A percentile compares a stretch with the other conserved stretches of the same genome.
These are phyloP conservation scores for Mortierella sp. DNA, from an alignment of 371 early-diverging fungal genomes.

Conservation along the genomic window DNA sequence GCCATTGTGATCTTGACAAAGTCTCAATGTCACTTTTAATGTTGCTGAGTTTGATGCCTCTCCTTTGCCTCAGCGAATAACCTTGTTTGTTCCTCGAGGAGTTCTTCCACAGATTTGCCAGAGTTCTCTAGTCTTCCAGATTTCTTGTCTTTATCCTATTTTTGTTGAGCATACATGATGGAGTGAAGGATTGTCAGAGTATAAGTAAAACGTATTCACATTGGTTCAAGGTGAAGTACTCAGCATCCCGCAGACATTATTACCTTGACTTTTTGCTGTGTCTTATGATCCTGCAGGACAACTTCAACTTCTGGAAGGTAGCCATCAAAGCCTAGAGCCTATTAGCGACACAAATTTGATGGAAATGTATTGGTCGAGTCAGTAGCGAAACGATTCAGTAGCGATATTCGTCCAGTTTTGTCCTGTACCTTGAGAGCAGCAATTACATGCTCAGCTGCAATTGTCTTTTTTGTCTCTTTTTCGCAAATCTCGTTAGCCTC, in stretches of 20 bases:
- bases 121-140: constrained; percentile 89
- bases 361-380: not conserved
- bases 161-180: not conserved
- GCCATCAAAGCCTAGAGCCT: constrained; percentile 91
- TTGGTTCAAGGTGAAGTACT: not conserved
- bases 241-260: not conserved
- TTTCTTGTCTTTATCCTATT: constrained; percentile 90
- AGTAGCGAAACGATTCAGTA: not conserved
- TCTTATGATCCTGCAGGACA: constrained; percentile 91
- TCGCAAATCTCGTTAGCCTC: constrained; percentile 98
- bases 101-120: constrained; percentile 93
- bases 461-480: constrained; percentile 98
- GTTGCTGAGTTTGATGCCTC: constrained; percentile 47
- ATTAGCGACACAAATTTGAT: not conserved
- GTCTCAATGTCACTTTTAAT: constrained; percentile 6
- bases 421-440: constrained; percentile 83
- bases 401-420: not conserved
- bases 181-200: not conserved
- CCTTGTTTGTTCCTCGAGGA: constrained; percentile 89
- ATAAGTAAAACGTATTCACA: not conserved
- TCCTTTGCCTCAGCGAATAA: constrained; percentile 95
- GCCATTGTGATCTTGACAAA: not conserved
- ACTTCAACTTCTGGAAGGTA: constrained; percentile 92
- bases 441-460: constrained; percentile 97
- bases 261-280: constrained; percentile 80